A percentile compares a stretch with the other conserved stretches of the same genome.
Conservation (phyloP, 2,329 filamentous ascomycete genomes). For the Pseudogymnoascus sp. region DNA sequence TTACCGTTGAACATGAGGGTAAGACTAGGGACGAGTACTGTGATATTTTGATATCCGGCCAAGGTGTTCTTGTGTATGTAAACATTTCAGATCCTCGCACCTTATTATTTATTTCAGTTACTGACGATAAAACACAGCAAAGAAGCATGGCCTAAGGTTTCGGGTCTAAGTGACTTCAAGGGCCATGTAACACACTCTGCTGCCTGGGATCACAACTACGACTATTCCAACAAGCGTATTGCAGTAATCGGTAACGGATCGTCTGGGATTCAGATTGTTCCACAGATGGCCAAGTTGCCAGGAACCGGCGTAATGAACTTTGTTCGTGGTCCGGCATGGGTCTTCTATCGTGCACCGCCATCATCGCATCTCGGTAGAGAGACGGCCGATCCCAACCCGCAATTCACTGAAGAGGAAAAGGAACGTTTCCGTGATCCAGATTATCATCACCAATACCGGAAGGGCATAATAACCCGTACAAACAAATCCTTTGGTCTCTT, state of each 20-base stretch:
- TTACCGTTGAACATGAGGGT: slow-evolving; percentile 34
- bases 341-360: slow-evolving; percentile 35
- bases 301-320: slow-evolving; percentile 21
- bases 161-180: slow-evolving; percentile 36
- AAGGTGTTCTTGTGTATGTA: slow-evolving; percentile 3
- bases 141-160: slow-evolving; percentile 34
- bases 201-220: slow-evolving; percentile 51
- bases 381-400: slow-evolving; percentile 21
- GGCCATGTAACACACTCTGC: slow-evolving; percentile 44
- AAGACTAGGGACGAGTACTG: background rate
- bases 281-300: slow-evolving; percentile 20
- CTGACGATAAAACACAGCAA: slow-evolving; percentile 29
- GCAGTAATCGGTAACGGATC: slow-evolving; percentile 34
- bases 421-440: slow-evolving; percentile 17
- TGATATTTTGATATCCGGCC: slow-evolving; percentile 1
- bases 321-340: slow-evolving; percentile 21
- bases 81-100: slow-evolving; percentile 32
- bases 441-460: slow-evolving; percentile 13
- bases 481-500: background rate
- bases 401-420: slow-evolving; percentile 27
- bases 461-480: background rate
- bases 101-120: slow-evolving; percentile 36
- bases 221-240: slow-evolving; percentile 43
- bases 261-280: slow-evolving; percentile 30
- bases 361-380: slow-evolving; percentile 46